Evolutionary conservation across 441 rosid species (phyloP), one percentile per base, ranked within the genome.

Genomic region (Geranium incanum): DNA sequence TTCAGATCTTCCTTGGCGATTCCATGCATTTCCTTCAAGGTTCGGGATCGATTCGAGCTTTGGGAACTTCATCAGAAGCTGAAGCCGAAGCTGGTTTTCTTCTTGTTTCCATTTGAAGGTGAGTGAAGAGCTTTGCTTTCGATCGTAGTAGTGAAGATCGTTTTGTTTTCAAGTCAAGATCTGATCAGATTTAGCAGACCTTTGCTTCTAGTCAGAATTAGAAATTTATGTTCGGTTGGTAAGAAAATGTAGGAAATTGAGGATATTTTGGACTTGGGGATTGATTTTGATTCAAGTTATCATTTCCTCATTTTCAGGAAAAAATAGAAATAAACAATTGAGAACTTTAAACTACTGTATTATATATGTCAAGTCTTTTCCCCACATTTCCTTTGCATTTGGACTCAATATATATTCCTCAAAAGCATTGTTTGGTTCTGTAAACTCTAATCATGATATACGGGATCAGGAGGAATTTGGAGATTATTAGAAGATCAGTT

Each of bases 111-210:
- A 55, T 1, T 6, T 62, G 18, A 28, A 55, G 70, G 70, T 67
- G 37, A 6, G 75, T 13, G 7, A 12, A 36, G 21, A 36, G 57
- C 67, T 41, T 80, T 48, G 0, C 67, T 48, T 23, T 15, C 64
- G 7, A 3, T 6, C 7, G 6, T 5, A 59, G 71, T 21, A 69
- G 33, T 43, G 16, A 4, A 19, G 11, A 18, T 62, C 11, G 43
- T 60, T n/a, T 67, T 3, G 67, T 57, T 77, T 73, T 15, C 16
- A 50, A 28, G 59, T 60, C 66, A 76, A 74, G 86, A 86, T 84
- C 83, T 79, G 75, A 76, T 79, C 15, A 69, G 80, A 72, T 81
- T 80, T 70, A 48, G 28, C 21, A 37, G 65, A 71, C 78, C 62
- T 62, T 19, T 70, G 62, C 23, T 59, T 80, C 36, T 18, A 59